Percentiles rank a stretch among this genome's conserved stretches.
These are phyloP conservation scores for Arxiozyma bovina DNA, from an alignment of 1,139 yeast genomes.

Conservation along the genomic window DNA sequence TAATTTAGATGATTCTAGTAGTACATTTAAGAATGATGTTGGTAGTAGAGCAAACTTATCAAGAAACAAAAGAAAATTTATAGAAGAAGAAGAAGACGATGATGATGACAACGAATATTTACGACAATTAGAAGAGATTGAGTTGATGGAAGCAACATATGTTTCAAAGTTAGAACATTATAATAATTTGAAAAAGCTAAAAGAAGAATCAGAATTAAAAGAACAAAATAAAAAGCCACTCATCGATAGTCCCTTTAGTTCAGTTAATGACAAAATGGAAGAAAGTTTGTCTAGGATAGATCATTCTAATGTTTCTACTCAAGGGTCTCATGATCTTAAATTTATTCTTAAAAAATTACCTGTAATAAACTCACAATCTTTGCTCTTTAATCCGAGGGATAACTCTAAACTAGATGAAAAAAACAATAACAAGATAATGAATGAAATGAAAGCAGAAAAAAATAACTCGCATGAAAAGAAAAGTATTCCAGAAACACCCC, in stretches of 20 bases:
- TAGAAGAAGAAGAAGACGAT: constrained; percentile 7
- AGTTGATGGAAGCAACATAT: constrained; percentile 41
- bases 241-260: background rate
- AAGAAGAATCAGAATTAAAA: background rate
- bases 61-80: background rate
- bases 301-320: constrained; percentile 7
- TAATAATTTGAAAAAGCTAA: constrained; percentile 2
- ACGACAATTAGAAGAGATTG: constrained; percentile 31
- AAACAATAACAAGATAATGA: background rate
- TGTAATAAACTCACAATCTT: constrained; percentile 11
- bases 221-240: background rate
- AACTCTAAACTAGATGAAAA: background rate
- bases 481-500: constrained; percentile 15
- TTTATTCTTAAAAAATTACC: constrained; percentile 19
- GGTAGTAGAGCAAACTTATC: background rate
- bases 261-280: background rate
- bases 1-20: background rate
- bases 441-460: background rate
- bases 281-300: background rate
- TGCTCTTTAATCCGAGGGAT: constrained; percentile 14
- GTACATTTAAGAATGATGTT: background rate
- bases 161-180: constrained; percentile 32
- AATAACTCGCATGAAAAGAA: constrained; percentile 5
- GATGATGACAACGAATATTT: constrained; percentile 15
- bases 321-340: constrained; percentile 19